Evolutionary conservation across 352 stramenopile species (phyloP).

Genomic region (Phytophthora lateralis): DNA sequence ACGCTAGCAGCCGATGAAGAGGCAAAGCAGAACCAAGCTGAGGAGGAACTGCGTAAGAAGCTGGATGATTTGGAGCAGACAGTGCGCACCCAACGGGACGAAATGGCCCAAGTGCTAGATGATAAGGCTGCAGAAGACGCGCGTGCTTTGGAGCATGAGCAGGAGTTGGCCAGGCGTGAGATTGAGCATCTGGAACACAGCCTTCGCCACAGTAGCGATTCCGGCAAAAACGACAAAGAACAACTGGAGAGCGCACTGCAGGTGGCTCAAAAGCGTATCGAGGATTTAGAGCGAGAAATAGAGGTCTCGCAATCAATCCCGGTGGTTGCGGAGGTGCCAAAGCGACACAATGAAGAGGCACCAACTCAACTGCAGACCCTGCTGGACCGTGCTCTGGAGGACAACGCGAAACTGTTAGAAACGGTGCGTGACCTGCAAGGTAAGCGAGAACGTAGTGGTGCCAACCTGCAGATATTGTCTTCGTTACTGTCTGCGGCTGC

Average conservation of each 20-base stretch:
- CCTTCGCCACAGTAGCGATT: slow-evolving; percentile 27
- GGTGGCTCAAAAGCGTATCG: slow-evolving; percentile 43
- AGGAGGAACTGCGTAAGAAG: slow-evolving; percentile 30
- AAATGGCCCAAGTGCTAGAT: slow-evolving; percentile 35
- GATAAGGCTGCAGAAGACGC: slow-evolving; percentile 37
- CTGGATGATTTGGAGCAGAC: slow-evolving; percentile 32
- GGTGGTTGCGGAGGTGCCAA: neutral
- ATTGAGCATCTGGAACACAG: slow-evolving; percentile 34
- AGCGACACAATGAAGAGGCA: slow-evolving; percentile 1
- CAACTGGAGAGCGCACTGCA: slow-evolving; percentile 35
- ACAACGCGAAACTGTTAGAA: slow-evolving; percentile 67
- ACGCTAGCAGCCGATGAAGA: slow-evolving; percentile 59
- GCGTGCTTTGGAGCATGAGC: slow-evolving; percentile 29
- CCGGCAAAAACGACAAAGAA: slow-evolving; percentile 33
- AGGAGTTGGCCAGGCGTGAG: slow-evolving; percentile 29
- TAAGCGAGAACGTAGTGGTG: slow-evolving; percentile 46
- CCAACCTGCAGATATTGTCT: slow-evolving; percentile 44
- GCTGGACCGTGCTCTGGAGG: slow-evolving; percentile 52
- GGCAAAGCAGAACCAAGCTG: slow-evolving; percentile 36
- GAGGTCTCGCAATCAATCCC: slow-evolving; percentile 9
- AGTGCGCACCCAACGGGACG: slow-evolving; percentile 30
- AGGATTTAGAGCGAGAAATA: slow-evolving; percentile 49
- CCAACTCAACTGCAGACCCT: slow-evolving; percentile 50
- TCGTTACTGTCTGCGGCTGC: slow-evolving; percentile 27
- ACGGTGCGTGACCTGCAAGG: slow-evolving; percentile 71